These are phyloP conservation scores for Coccinonectria pachysandricola DNA, from an alignment of 2,329 filamentous ascomycete species.

Conservation along the genomic window DNA sequence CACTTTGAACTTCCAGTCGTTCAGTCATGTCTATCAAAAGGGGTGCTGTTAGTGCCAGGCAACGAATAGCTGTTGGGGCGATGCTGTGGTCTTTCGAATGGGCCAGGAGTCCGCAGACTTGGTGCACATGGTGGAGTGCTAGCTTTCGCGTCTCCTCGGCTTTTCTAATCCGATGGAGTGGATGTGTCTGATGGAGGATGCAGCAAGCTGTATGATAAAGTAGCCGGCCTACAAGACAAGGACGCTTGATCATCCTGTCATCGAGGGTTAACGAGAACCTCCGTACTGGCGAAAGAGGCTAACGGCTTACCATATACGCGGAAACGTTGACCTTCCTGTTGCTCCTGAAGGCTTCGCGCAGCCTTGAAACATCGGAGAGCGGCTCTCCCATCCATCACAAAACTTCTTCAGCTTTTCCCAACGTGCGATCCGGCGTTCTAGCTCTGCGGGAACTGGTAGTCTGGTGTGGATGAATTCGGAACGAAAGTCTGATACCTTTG, in stretches of 20 bases:
- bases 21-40: conserved; percentile 58
- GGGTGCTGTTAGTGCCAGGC: conserved; percentile 66
- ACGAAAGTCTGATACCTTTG: conserved; percentile 78
- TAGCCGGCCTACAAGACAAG: conserved; percentile 69
- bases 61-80: conserved; percentile 67
- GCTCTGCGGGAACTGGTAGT: conserved; percentile 53
- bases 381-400: conserved; percentile 73
- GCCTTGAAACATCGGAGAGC: conserved; percentile 68
- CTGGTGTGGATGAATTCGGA: conserved; percentile 52
- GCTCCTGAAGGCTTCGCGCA: conserved; percentile 62
- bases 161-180: conserved; percentile 48
- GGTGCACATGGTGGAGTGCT: conserved; percentile 65
- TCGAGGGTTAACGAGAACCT: background rate
- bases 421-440: conserved; percentile 58
- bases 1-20: conserved; percentile 69
- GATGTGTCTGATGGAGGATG: conserved; percentile 70
- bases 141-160: conserved; percentile 59
- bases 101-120: conserved; percentile 82
- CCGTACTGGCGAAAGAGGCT: background rate
- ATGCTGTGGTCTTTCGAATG: conserved; percentile 75
- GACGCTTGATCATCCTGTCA: conserved; percentile 65
- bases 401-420: conserved; percentile 74
- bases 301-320: conserved; percentile 64
- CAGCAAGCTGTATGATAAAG: conserved; percentile 86
- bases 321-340: conserved; percentile 63